phyloP scores from a whole-genome alignment of 2,329 filamentous ascomycete species.

The Huntiella bhutanensis region DNA sequence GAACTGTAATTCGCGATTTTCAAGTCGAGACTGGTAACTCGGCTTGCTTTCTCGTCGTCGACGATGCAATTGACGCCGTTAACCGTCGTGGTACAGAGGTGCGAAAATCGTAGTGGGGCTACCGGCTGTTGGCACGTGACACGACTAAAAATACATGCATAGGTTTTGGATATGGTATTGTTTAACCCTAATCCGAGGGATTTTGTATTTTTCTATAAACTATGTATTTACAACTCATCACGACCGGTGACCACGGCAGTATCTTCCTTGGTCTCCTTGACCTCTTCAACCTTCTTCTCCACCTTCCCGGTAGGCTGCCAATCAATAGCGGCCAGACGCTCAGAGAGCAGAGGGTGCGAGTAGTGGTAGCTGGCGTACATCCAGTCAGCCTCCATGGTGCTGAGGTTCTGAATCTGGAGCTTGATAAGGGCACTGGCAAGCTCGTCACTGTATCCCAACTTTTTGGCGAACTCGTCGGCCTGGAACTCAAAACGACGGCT shows the following conservation, averaged over 20 bases:
- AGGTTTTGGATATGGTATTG: neutral
- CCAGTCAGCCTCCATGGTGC: conserved; percentile 97
- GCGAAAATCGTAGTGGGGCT: conserved; percentile 10
- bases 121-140: conserved; percentile 2
- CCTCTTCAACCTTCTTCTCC: conserved; percentile 19
- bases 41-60: no score
- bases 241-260: conserved; percentile 54
- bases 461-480: conserved; percentile 75
- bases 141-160: neutral
- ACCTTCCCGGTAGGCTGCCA: conserved; percentile 50
- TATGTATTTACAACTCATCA: conserved; percentile 41
- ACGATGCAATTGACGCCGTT: no score
- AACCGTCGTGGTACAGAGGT: neutral
- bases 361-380: conserved; percentile 98
- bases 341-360: conserved; percentile 88
- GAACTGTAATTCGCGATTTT: no score
- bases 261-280: conserved; percentile 16
- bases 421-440: conserved; percentile 82
- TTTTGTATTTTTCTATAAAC: neutral
- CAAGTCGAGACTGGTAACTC: no score
- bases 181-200: neutral
- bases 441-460: conserved; percentile 66
- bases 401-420: conserved; percentile 94
- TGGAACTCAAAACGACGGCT: conserved; percentile 92
- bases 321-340: conserved; percentile 75